Evolutionary conservation across 305 asterid genomes (phyloP).

Genomic region (Fraxinus platypoda): DNA sequence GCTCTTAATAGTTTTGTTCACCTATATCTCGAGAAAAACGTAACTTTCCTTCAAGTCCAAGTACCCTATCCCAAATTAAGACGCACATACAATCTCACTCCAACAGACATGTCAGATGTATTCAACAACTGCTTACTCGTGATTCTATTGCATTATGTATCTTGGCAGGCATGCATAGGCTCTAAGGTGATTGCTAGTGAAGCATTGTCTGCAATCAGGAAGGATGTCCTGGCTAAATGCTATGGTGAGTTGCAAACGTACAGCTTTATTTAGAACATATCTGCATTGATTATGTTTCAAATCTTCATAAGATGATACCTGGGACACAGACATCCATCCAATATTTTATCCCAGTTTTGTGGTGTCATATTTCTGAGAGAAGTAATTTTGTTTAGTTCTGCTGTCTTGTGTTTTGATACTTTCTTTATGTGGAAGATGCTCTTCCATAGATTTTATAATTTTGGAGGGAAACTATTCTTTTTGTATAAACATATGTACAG

Average conservation of each 20-base stretch:
- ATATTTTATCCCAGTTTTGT: background rate
- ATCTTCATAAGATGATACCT: conserved; percentile 5
- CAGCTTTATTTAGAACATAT: conserved; percentile 10
- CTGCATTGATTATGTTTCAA: background rate
- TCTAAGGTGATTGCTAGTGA: conserved; percentile 93
- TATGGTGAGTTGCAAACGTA: conserved; percentile 54
- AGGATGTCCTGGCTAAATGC: conserved; percentile 93
- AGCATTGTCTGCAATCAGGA: conserved; percentile 85
- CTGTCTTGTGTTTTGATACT: conserved; percentile 2
- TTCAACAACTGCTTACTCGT: background rate
- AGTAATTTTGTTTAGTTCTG: background rate
- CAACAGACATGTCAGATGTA: background rate
- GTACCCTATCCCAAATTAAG: background rate
- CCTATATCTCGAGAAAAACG: background rate
- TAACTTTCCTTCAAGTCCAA: background rate
- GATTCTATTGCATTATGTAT: background rate
- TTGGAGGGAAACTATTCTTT: background rate
- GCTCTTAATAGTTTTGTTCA: background rate
- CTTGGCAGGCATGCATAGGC: conserved; percentile 79
- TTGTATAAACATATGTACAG: background rate
- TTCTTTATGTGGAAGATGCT: background rate
- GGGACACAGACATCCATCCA: background rate
- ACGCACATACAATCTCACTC: background rate
- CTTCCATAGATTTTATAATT: background rate
- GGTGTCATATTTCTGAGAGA: background rate